Evolutionary conservation across 257 asterid genomes (phyloP).

Genomic region (Solanum acaule): DNA sequence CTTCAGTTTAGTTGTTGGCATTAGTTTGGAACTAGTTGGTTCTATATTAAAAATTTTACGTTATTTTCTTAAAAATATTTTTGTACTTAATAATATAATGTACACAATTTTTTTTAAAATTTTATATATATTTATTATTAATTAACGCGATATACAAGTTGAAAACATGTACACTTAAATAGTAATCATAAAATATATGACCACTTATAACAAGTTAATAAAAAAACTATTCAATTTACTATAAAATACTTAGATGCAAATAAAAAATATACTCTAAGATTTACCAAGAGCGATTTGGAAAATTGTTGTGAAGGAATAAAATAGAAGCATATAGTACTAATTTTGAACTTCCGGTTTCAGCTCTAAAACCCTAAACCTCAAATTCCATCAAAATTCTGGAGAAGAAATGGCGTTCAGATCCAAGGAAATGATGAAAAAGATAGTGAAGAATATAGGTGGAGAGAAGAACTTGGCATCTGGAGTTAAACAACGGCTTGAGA

Average conservation of each 20-base stretch:
- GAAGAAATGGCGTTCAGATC: slow-evolving; percentile 69
- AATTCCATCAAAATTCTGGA: neutral
- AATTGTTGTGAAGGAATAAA: neutral
- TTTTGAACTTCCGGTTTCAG: neutral
- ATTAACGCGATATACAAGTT: neutral
- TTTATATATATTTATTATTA: too few species aligned
- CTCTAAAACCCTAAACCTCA: neutral
- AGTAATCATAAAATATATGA: too few species aligned
- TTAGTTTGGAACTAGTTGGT: neutral
- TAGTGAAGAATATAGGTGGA: slow-evolving; percentile 72
- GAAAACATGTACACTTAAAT: too few species aligned
- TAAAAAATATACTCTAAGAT: too few species aligned
- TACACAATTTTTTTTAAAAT: neutral
- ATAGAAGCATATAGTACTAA: neutral
- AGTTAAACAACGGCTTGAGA: slow-evolving; percentile 47
- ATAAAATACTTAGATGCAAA: neutral
- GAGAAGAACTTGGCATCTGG: slow-evolving; percentile 73
- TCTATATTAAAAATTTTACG: too few species aligned
- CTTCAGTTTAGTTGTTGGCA: neutral
- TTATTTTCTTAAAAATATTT: neutral
- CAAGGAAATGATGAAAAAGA: slow-evolving; percentile 70
- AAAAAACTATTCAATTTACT: neutral
- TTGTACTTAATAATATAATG: too few species aligned
- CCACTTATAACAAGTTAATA: neutral
- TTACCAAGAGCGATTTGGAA: too few species aligned